A percentile compares a stretch with the other conserved stretches of the same genome.
These are phyloP conservation scores for Fagopyrum homotropicum DNA, from an alignment of 148 eudicot species.

Conservation along the genomic window DNA sequence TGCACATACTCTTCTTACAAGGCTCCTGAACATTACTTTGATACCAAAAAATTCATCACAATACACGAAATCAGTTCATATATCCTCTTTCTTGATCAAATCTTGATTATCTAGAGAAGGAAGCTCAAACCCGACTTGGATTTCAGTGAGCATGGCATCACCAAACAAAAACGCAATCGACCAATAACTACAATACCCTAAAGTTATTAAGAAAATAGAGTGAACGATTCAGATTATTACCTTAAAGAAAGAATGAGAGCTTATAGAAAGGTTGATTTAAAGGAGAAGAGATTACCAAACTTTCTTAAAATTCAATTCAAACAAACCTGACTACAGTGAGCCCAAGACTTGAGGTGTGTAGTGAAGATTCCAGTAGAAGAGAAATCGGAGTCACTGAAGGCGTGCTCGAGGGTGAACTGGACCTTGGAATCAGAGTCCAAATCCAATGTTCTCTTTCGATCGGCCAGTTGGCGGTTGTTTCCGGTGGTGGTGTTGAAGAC, in stretches of 20 bases:
- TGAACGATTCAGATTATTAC: not conserved
- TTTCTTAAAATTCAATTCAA: not conserved
- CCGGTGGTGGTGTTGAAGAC: not conserved
- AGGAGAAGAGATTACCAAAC: slow-evolving; percentile 22
- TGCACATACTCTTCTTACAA: slow-evolving; percentile 37
- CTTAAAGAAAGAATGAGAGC: not conserved
- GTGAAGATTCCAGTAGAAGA: slow-evolving; percentile 67
- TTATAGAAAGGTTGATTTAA: not conserved
- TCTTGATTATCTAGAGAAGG: not conserved
- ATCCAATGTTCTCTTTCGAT: slow-evolving; percentile 45
- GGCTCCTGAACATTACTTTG: slow-evolving; percentile 36
- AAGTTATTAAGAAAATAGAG: slow-evolving; percentile 9
- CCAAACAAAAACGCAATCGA: slow-evolving; percentile 45
- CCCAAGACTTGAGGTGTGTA: slow-evolving; percentile 73
- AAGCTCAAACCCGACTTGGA: slow-evolving; percentile 24
- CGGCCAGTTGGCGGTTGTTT: not conserved
- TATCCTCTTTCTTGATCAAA: not conserved
- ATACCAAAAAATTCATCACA: not conserved
- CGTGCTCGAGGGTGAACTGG: slow-evolving; percentile 71
- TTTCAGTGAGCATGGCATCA: slow-evolving; percentile 50
- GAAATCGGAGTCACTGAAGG: slow-evolving; percentile 80
- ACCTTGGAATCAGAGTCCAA: slow-evolving; percentile 68
- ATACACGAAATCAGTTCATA: not conserved
- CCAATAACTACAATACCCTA: slow-evolving; percentile 43
- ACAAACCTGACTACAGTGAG: slow-evolving; percentile 81